Percentiles rank a stretch among this genome's conserved stretches.
Evolutionary conservation across 352 stramenopile species (phyloP).

Genomic region (Pythium oligandrum): DNA sequence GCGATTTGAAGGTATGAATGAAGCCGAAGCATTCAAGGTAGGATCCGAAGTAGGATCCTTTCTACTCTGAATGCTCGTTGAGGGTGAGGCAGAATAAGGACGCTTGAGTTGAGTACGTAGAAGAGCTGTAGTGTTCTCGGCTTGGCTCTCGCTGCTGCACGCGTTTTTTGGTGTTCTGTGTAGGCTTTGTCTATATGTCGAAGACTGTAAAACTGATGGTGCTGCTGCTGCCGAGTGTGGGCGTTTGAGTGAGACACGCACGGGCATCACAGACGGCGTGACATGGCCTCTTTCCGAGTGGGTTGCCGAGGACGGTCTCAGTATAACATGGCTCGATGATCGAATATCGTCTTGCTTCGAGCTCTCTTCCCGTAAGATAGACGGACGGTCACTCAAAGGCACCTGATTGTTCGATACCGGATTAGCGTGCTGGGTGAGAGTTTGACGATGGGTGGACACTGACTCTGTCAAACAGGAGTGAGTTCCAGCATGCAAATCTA

Average conservation of each 20-base stretch:
- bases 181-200: neutral
- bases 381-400: neutral
- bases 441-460: slow-evolving; percentile 1
- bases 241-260: too few species aligned
- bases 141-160: neutral
- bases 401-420: slow-evolving; percentile 15
- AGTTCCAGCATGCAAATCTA: too few species aligned
- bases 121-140: neutral
- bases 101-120: slow-evolving; percentile 6
- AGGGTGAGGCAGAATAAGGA: slow-evolving; percentile 11
- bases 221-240: too few species aligned
- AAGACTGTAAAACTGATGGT: too few species aligned
- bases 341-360: slow-evolving; percentile 13
- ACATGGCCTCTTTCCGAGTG: too few species aligned
- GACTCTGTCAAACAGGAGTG: neutral
- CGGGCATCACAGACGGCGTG: too few species aligned
- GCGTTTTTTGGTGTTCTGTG: neutral
- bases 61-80: neutral
- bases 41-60: neutral
- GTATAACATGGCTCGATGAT: slow-evolving; percentile 4
- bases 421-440: slow-evolving; percentile 1
- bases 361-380: slow-evolving; percentile 1
- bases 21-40: neutral
- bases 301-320: too few species aligned
- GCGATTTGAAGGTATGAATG: slow-evolving; percentile 1